Percentiles rank a stretch among this genome's conserved stretches.
These are phyloP conservation scores for Colletotrichum plurivorum DNA, from an alignment of 2,329 filamentous ascomycete species.

Conservation along the genomic window DNA sequence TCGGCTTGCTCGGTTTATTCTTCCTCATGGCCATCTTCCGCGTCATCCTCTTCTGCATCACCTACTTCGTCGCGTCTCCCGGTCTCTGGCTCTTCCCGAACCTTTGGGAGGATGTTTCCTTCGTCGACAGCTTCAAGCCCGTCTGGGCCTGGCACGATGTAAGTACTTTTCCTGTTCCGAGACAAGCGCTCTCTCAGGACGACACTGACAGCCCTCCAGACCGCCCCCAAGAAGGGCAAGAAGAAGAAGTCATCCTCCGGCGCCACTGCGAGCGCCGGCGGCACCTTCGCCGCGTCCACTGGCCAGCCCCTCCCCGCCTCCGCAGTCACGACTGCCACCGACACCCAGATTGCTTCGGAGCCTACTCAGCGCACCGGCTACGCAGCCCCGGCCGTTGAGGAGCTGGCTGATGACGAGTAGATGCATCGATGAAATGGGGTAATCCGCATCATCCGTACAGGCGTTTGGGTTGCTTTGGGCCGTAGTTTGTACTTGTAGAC, in stretches of 20 bases:
- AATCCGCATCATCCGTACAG: constrained; percentile 35
- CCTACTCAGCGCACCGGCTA: constrained; percentile 58
- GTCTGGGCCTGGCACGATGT: constrained; percentile 99
- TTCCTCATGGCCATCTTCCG: constrained; percentile 98
- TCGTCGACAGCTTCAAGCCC: constrained; percentile 96
- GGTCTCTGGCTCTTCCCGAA: constrained; percentile 99
- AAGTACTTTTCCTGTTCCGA: constrained; percentile 47
- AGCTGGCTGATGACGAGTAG: constrained; percentile 66
- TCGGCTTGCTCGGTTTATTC: constrained; percentile 91
- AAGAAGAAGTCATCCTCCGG: constrained; percentile 58
- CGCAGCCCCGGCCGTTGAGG: constrained; percentile 66
- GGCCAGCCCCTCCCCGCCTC: constrained; percentile 66
- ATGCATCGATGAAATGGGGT: constrained; percentile 1
- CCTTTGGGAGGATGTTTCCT: constrained; percentile 97
- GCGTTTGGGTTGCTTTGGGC: constrained; percentile 31
- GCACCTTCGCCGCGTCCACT: constrained; percentile 65
- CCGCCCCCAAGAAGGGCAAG: constrained; percentile 70
- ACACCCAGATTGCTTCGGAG: constrained; percentile 65
- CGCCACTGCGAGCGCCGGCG: constrained; percentile 51
- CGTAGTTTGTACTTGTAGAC: constrained; percentile 30
- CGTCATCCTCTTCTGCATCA: constrained; percentile 92
- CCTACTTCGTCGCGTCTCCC: constrained; percentile 86
- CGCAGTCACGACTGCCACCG: constrained; percentile 70
- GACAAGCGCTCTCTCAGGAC: no score
- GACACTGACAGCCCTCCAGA: constrained; percentile 45